These are phyloP conservation scores for Mycena olivaceomarginata DNA, from an alignment of 768 basidiomycete genomes.

Conservation along the genomic window DNA sequence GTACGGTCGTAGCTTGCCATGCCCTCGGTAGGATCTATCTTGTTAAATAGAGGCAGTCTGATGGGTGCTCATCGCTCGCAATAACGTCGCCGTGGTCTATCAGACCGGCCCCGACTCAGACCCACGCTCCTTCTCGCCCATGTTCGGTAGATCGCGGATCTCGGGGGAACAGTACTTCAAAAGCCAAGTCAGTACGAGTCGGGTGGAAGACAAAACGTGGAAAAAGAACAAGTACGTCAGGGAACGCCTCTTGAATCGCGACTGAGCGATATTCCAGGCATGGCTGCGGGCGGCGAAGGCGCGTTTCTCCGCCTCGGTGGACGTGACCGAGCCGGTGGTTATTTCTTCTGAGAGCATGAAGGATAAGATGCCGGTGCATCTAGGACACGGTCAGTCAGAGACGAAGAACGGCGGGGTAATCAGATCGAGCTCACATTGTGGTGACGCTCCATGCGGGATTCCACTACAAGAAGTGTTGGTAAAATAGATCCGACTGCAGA, in stretches of 20 bases:
- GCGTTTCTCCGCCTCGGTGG: conserved; percentile 87
- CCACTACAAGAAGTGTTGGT: conserved; percentile 73
- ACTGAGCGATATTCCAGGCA: conserved; percentile 87
- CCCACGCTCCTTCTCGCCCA: conserved; percentile 86
- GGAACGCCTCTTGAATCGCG: conserved; percentile 92
- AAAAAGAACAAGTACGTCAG: conserved; percentile 73
- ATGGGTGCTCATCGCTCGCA: neutral
- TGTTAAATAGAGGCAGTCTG: too few relatives aligned
- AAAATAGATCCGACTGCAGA: conserved; percentile 17
- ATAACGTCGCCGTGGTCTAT: neutral
- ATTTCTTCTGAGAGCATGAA: conserved; percentile 98
- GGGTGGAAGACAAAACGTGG: conserved; percentile 3
- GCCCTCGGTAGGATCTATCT: too few relatives aligned
- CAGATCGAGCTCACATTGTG: conserved; percentile 83
- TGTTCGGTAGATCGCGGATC: conserved; percentile 92
- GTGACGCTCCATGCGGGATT: conserved; percentile 97
- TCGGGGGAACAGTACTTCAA: conserved; percentile 80
- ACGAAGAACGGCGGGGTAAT: neutral
- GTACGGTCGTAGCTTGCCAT: too few relatives aligned
- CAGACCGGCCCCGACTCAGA: neutral
- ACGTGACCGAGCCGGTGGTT: conserved; percentile 94
- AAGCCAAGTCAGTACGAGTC: conserved; percentile 30
- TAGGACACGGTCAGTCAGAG: conserved; percentile 50
- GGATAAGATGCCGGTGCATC: conserved; percentile 94
- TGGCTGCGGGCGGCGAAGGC: conserved; percentile 88